Base-by-base conservation (phyloP, 2,329 filamentous ascomycete species). In the Colletotrichum salicis region DNA sequence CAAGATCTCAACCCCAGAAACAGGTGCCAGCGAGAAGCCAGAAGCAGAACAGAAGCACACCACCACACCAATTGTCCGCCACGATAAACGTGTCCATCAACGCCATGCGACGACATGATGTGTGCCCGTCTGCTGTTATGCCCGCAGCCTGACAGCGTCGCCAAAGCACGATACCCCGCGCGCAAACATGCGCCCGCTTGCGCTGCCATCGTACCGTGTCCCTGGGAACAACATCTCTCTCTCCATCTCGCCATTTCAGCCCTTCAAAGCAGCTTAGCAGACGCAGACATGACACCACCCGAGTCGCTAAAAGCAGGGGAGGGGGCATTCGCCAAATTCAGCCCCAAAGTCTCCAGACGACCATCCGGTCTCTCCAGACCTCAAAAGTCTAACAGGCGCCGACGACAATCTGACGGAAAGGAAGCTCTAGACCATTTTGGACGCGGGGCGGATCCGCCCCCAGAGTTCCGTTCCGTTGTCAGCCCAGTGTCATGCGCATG, bases 221-320 rank as follows among this genome's bases (percentile, higher is more conserved):
- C 11, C 19, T 22, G 8, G 19, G 19, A 48, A 48, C 41, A 22
- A 19, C 19, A 10, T 48, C 8, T n/a, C 19, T 48, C 19, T 48
- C 19, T 48, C 1, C 41, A 48, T 48, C 41, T 48, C 41, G 41
- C 41, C 58, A 33, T 27, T 27, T 31, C 64, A 27, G 51, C 69
- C 59, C 64, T 67, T 56, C 48, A 56, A 59, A 5, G 33, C 31
- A 48, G 41, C 35, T 64, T 22, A 60, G 48, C 27, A 64, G 55
- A 71, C 55, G 66, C 70, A 61, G 55, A 45, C 31, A 64, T 72
- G 66, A 51, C 65, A 64, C 70, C 66, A 72, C 66, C 51, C 48
- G 55, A 56, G 41, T 48, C 27, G 55, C 54, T 55, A 35, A 29
- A 64, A 72, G 70, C 65, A 59, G 60, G 55, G 55, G 37, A 37